Base-by-base conservation (phyloP, 2,329 filamentous ascomycete genomes). In the Cadophora gregata region DNA sequence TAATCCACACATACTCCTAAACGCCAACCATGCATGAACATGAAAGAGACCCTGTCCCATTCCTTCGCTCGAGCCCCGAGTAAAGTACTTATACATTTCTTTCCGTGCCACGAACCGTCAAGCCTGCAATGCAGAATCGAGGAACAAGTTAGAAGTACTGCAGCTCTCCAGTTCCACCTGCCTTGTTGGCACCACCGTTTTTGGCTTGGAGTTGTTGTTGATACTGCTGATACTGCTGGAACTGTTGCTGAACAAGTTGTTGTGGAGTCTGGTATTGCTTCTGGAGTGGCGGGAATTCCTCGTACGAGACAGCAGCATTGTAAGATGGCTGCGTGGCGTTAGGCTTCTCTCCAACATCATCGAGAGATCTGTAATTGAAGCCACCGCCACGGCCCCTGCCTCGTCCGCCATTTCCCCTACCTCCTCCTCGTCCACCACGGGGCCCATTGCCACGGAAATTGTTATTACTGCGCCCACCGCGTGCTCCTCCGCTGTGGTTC, bases 341-440 rank as follows among this genome's bases (percentile, higher is more conserved):
- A 10, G 82, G 80, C 67, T 80, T 80, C 53, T 83, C 82, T 58
- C 80, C 75, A 31, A 88, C 82, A 71, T 93, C 90, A 75, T 92
- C 90, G 1, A 92, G 81, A 1, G 89, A 92, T 65, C 85, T 84
- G 76, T 93, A 92, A 53, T 82, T 81, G 65, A 81, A 80, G 29
- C 79, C 76, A 62, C 81, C 80, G 12, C 84, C 81, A 56, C 85
- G 77, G 5, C 81, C 79, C 21, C 70, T 73, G 50, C 79, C 76
- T 59, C 81, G 78, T 53, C 78, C 78, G 62, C 79, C 76, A 62
- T 81, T 79, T 33, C 78, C 73, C 19, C 80, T 78, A 16, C 80
- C 61, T 12, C 75, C 70, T 16, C 72, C 38, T 19, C 72, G 64
- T 8, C 69, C 66, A 48, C 75, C 69, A 36, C 72, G 66, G 12